Conservation (phyloP, 306 rosid species). For the Ziziphus jujuba region DNA sequence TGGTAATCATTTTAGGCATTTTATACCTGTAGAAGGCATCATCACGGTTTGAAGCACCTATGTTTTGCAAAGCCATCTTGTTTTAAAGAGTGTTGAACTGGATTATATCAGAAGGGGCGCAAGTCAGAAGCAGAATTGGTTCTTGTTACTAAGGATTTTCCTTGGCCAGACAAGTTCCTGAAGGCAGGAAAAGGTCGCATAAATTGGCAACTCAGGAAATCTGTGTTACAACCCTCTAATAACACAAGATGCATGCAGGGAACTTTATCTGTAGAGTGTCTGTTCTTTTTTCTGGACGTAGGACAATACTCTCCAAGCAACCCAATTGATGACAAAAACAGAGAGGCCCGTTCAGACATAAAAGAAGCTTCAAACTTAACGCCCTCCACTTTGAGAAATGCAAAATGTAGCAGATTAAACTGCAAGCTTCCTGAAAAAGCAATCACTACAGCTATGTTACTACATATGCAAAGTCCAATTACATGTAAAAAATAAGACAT, state of each 20-base stretch:
- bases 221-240: conserved; percentile 22
- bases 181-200: conserved; percentile 35
- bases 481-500: not conserved
- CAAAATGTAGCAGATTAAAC: conserved; percentile 33
- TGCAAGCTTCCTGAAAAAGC: conserved; percentile 41
- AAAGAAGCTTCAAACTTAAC: conserved; percentile 56
- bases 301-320: conserved; percentile 73
- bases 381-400: conserved; percentile 51
- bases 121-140: conserved; percentile 14
- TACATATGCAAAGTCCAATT: not conserved
- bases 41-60: conserved; percentile 78
- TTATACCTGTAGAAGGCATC: conserved; percentile 91
- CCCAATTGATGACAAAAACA: conserved; percentile 58
- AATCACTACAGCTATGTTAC: conserved; percentile 1
- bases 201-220: conserved; percentile 29
- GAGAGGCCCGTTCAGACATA: conserved; percentile 68
- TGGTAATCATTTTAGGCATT: conserved; percentile 90
- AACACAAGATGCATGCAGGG: conserved; percentile 48
- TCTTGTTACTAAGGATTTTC: conserved; percentile 8
- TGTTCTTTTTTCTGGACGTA: conserved; percentile 57
- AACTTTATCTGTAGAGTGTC: conserved; percentile 26
- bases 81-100: not conserved
- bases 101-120: conserved; percentile 24
- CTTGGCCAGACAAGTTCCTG: not conserved
- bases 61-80: conserved; percentile 73